Evolutionary conservation across 352 stramenopile genomes (phyloP).

Genomic region (Pythium aphanidermatum): DNA sequence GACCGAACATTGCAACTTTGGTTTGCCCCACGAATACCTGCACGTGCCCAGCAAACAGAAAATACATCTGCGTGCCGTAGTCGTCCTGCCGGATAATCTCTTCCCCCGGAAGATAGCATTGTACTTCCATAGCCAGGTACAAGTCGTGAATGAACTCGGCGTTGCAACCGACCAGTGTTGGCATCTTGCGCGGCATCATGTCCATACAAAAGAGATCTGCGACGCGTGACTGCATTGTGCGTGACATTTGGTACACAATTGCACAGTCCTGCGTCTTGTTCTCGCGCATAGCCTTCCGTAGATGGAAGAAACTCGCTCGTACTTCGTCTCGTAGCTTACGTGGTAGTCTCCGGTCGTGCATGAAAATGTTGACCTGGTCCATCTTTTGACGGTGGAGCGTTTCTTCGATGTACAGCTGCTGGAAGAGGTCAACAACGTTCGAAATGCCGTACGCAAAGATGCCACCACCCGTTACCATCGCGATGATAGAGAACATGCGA

Average conservation of each 20-base stretch:
- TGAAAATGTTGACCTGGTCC: slow-evolving; percentile 74
- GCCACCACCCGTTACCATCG: slow-evolving; percentile 69
- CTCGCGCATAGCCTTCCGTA: slow-evolving; percentile 63
- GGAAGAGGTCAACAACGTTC: slow-evolving; percentile 70
- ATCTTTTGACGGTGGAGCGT: slow-evolving; percentile 64
- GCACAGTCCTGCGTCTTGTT: slow-evolving; percentile 57
- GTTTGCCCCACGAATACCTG: slow-evolving; percentile 62
- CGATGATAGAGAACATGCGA: slow-evolving; percentile 57
- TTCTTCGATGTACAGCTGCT: slow-evolving; percentile 69
- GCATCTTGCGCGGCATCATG: slow-evolving; percentile 68
- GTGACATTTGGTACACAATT: slow-evolving; percentile 68
- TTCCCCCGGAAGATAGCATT: slow-evolving; percentile 68
- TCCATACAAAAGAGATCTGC: slow-evolving; percentile 60
- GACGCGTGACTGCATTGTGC: slow-evolving; percentile 66
- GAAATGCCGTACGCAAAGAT: slow-evolving; percentile 85
- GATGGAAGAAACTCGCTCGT: slow-evolving; percentile 73
- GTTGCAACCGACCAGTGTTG: slow-evolving; percentile 64
- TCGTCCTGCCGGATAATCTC: slow-evolving; percentile 78
- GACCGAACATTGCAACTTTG: slow-evolving; percentile 54
- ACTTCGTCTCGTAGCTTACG: slow-evolving; percentile 71
- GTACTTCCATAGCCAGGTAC: slow-evolving; percentile 65
- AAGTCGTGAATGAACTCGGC: slow-evolving; percentile 77
- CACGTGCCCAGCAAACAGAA: slow-evolving; percentile 70
- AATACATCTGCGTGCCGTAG: slow-evolving; percentile 78
- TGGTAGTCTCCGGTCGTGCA: slow-evolving; percentile 52